These are phyloP conservation scores for Aurantiochytrium sp. DNA, from an alignment of 108 stramenopile genomes.

Conservation along the genomic window DNA sequence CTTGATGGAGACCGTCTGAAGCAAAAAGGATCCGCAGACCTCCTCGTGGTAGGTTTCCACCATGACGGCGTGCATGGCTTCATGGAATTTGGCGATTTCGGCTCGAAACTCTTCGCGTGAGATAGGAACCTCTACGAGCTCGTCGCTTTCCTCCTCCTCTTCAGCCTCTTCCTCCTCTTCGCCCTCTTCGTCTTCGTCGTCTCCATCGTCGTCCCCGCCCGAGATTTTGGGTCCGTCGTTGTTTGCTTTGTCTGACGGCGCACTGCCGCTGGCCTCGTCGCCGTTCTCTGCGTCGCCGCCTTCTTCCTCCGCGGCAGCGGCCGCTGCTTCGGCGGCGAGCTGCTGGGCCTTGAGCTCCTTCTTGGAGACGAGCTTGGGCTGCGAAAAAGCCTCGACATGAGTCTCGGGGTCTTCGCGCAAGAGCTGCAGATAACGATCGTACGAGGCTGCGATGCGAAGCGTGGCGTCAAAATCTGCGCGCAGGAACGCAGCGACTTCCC, in stretches of 20 bases:
- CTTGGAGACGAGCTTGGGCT: neutral
- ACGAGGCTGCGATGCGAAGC: constrained; percentile 26
- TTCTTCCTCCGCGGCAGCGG: neutral
- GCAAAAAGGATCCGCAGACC: constrained; percentile 22
- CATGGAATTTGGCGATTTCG: constrained; percentile 27
- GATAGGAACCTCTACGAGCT: neutral
- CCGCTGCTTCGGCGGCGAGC: neutral
- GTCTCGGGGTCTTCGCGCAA: constrained; percentile 12
- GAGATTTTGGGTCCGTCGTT: neutral
- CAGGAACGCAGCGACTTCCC: constrained; percentile 17
- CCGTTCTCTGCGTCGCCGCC: neutral
- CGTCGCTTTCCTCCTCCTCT: neutral
- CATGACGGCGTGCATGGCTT: neutral
- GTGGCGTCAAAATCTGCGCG: constrained; percentile 19
- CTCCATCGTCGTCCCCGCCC: neutral
- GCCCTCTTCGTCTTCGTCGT: neutral
- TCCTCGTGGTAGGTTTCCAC: constrained; percentile 13
- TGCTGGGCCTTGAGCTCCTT: neutral
- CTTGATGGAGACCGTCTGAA: constrained; percentile 34
- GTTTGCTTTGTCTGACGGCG: neutral
- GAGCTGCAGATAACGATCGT: constrained; percentile 19
- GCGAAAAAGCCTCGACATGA: neutral
- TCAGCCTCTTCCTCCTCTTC: neutral
- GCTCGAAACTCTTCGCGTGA: constrained; percentile 22
- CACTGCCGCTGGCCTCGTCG: neutral